These are phyloP conservation scores for Coprinopsis strossmayeri DNA, from an alignment of 768 basidiomycete genomes.

Conservation along the genomic window DNA sequence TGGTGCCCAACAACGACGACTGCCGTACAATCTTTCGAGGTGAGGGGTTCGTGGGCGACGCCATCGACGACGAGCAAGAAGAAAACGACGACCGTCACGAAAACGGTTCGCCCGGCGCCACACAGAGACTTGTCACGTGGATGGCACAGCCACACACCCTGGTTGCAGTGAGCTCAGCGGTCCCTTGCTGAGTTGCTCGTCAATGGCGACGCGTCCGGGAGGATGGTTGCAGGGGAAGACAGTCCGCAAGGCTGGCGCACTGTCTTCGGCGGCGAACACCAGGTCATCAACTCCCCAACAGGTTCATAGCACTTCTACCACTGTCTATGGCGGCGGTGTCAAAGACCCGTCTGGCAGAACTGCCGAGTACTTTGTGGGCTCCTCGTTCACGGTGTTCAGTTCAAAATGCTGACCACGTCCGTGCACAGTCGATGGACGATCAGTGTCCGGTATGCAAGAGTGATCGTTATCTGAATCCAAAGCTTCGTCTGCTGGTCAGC, in stretches of 20 bases:
- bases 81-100: no score
- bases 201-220: slow-evolving; percentile 29
- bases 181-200: no score
- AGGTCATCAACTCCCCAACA: slow-evolving; percentile 61
- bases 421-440: slow-evolving; percentile 74
- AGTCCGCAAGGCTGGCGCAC: slow-evolving; percentile 55
- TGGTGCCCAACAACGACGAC: slow-evolving; percentile 52
- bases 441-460: slow-evolving; percentile 97
- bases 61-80: slow-evolving; percentile 28
- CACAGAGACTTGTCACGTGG: not conserved
- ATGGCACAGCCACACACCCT: no score
- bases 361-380: slow-evolving; percentile 71
- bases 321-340: slow-evolving; percentile 76
- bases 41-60: slow-evolving; percentile 26
- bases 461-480: slow-evolving; percentile 92
- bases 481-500: slow-evolving; percentile 87
- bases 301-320: slow-evolving; percentile 65
- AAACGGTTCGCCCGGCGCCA: no score
- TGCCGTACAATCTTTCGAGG: slow-evolving; percentile 40
- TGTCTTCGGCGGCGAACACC: slow-evolving; percentile 38
- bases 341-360: slow-evolving; percentile 83
- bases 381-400: no score
- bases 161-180: no score
- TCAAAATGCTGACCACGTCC: slow-evolving; percentile 1
- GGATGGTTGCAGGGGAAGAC: slow-evolving; percentile 73